These are phyloP conservation scores for Penicillium nordicum DNA, from an alignment of 2,329 filamentous ascomycete species.

Conservation along the genomic window DNA sequence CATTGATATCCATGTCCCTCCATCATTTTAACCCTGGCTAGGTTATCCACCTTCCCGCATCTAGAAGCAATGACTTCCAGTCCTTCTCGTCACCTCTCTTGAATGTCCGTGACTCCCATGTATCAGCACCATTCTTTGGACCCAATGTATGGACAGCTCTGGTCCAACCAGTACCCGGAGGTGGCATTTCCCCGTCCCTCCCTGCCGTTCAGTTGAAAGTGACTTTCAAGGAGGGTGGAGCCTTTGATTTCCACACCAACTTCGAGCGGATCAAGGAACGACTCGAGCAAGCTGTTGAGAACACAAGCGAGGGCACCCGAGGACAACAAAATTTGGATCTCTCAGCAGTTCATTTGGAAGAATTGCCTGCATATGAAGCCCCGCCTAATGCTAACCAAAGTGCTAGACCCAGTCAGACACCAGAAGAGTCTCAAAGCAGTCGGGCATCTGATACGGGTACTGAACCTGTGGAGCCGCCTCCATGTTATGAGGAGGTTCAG, in stretches of 20 bases:
- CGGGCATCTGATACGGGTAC: conserved; percentile 29
- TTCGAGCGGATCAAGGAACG: conserved; percentile 84
- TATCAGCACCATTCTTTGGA: conserved; percentile 86
- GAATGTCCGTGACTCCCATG: conserved; percentile 80
- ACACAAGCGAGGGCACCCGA: conserved; percentile 37
- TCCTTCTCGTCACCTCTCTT: conserved; percentile 88
- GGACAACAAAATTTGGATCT: conserved; percentile 52
- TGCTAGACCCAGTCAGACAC: conserved; percentile 7
- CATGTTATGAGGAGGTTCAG: conserved; percentile 88
- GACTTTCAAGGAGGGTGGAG: conserved; percentile 92
- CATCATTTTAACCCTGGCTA: conserved; percentile 39
- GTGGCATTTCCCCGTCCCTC: conserved; percentile 72
- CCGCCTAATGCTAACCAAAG: conserved; percentile 37
- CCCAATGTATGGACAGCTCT: conserved; percentile 84
- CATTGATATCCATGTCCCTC: conserved; percentile 11
- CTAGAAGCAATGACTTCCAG: conserved; percentile 65
- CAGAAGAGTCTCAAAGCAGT: conserved; percentile 18
- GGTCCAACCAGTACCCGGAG: conserved; percentile 76
- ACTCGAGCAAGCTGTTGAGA: conserved; percentile 72
- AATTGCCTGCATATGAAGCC: conserved; percentile 82
- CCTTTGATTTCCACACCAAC: conserved; percentile 79
- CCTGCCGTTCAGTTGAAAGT: conserved; percentile 75
- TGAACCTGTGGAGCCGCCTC: conserved; percentile 70
- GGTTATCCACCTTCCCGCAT: conserved; percentile 82
- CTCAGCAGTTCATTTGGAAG: conserved; percentile 72